Conservation (phyloP, 768 basidiomycete species). For the Lactarius hatsudake region DNA sequence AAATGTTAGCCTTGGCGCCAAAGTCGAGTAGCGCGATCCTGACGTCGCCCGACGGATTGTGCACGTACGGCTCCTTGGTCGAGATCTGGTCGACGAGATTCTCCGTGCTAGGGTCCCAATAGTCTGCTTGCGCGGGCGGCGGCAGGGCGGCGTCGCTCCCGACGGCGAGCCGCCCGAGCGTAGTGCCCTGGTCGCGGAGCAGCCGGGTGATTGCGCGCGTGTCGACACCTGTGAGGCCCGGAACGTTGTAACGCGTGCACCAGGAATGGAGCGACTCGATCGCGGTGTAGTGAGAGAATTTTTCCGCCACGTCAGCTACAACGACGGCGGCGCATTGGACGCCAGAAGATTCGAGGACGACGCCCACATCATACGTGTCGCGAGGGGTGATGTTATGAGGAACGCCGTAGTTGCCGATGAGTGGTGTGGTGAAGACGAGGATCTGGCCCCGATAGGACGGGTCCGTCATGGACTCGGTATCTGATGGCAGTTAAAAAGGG, state of each 20-base stretch:
- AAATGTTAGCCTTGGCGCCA: slow-evolving; percentile 96
- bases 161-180: slow-evolving; percentile 85
- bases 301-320: slow-evolving; percentile 92
- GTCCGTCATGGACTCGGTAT: slow-evolving; percentile 99
- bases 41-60: slow-evolving; percentile 85
- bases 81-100: slow-evolving; percentile 95
- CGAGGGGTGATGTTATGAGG: slow-evolving; percentile 73
- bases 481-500: slow-evolving; percentile 41
- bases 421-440: slow-evolving; percentile 95
- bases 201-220: slow-evolving; percentile 94
- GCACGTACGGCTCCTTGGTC: slow-evolving; percentile 75
- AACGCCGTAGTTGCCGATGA: slow-evolving; percentile 99
- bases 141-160: slow-evolving; percentile 66
- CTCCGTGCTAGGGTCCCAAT: slow-evolving; percentile 89
- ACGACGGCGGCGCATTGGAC: slow-evolving; percentile 93
- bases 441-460: slow-evolving; percentile 98
- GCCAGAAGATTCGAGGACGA: slow-evolving; percentile 81
- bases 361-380: slow-evolving; percentile 77
- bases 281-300: slow-evolving; percentile 91
- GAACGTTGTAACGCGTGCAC: slow-evolving; percentile 87
- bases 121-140: slow-evolving; percentile 64
- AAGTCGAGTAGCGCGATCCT: slow-evolving; percentile 96
- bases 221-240: slow-evolving; percentile 95
- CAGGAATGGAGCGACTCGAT: slow-evolving; percentile 91
- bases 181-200: slow-evolving; percentile 95